These are phyloP conservation scores for Parathielavia appendiculata DNA, from an alignment of 495 filamentous ascomycete species.

Conservation along the genomic window DNA sequence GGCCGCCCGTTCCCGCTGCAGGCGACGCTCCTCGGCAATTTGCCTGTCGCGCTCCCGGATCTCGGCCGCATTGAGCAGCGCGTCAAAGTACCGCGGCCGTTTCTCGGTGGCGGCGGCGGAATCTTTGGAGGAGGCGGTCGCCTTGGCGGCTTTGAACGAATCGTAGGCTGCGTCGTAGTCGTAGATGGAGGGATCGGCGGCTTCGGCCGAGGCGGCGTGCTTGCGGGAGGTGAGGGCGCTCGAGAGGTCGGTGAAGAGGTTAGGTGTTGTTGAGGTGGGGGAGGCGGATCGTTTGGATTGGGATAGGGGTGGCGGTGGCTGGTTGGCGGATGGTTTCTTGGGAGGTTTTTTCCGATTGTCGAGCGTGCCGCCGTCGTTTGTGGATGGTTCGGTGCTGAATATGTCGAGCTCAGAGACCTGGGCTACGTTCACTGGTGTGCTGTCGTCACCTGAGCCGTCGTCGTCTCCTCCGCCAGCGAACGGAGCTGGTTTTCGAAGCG, in stretches of 20 bases:
- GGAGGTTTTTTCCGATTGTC: constrained; percentile 33
- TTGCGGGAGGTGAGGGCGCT: constrained; percentile 50
- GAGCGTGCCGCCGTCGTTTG: background rate
- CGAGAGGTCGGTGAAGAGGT: constrained; percentile 52
- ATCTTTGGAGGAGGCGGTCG: constrained; percentile 14
- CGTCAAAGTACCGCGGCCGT: constrained; percentile 77
- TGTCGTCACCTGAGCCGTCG: constrained; percentile 21
- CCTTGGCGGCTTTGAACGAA: constrained; percentile 49
- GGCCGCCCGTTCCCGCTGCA: constrained; percentile 81
- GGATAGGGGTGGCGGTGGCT: background rate
- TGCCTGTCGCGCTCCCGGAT: constrained; percentile 82
- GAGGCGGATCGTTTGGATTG: background rate
- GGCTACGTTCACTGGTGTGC: constrained; percentile 11
- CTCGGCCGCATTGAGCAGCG: constrained; percentile 73
- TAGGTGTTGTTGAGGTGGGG: background rate
- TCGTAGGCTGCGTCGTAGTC: constrained; percentile 74
- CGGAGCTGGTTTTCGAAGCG: constrained; percentile 23
- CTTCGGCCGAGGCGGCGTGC: constrained; percentile 52
- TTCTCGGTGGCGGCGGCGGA: constrained; percentile 41
- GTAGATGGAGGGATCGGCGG: constrained; percentile 63
- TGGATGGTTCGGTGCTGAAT: constrained; percentile 9
- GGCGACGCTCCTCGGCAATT: constrained; percentile 79
- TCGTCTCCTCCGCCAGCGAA: constrained; percentile 28
- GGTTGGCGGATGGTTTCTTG: constrained; percentile 31
- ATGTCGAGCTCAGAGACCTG: constrained; percentile 25